These are phyloP conservation scores for Yamadazyma atlantica DNA, from an alignment of 1,139 yeast genomes.

Conservation along the genomic window DNA sequence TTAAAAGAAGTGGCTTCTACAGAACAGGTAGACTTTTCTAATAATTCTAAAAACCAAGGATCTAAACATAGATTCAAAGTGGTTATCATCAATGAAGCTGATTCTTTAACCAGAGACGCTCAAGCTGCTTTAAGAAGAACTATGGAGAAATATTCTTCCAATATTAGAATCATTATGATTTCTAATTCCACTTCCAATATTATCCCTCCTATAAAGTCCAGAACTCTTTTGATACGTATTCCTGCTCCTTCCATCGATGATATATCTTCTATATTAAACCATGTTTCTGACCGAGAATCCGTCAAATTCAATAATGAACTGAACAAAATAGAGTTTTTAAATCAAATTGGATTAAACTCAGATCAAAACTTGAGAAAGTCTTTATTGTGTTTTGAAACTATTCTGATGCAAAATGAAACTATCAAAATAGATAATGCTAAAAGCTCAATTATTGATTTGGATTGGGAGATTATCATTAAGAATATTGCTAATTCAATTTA, in stretches of 20 bases:
- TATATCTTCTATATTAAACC: conserved; percentile 50
- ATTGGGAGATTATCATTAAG: conserved; percentile 82
- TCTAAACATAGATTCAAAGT: conserved; percentile 77
- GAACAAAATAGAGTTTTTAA: conserved; percentile 42
- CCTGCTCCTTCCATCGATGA: conserved; percentile 76
- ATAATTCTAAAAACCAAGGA: conserved; percentile 18
- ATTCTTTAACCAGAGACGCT: conserved; percentile 88
- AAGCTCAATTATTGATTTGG: conserved; percentile 52
- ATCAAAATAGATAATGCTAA: conserved; percentile 31
- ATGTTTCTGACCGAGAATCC: conserved; percentile 58
- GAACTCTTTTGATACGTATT: conserved; percentile 82
- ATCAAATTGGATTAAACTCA: conserved; percentile 53
- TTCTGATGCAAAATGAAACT: conserved; percentile 70
- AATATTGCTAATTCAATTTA: conserved; percentile 62
- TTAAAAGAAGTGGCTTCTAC: conserved; percentile 93
- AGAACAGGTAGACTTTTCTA: conserved; percentile 79
- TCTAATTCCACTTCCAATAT: conserved; percentile 90
- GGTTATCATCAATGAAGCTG: conserved; percentile 94
- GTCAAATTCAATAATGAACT: conserved; percentile 37
- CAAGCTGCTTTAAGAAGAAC: conserved; percentile 97
- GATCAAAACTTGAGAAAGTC: conserved; percentile 78
- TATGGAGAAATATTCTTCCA: conserved; percentile 94
- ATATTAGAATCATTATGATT: conserved; percentile 77
- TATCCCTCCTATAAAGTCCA: conserved; percentile 90
- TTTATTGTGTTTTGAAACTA: conserved; percentile 77